Evolutionary conservation across 805 yeast species (phyloP).

Genomic region (Candida glaebosa): DNA sequence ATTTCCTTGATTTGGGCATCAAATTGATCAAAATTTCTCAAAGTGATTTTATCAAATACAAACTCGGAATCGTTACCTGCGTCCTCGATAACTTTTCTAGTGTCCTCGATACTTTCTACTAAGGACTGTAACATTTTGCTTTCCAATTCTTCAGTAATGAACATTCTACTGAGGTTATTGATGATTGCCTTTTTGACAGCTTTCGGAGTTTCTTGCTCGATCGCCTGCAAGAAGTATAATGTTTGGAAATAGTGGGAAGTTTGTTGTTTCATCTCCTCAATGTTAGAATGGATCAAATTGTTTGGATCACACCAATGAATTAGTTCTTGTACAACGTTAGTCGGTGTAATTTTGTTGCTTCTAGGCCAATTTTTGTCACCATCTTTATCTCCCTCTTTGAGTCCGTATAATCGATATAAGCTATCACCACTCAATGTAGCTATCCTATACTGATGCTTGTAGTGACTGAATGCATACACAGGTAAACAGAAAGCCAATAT

Average conservation of each 20-base stretch:
- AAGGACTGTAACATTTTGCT: conserved; percentile 29
- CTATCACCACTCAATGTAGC: conserved; percentile 65
- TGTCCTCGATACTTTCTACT: conserved; percentile 30
- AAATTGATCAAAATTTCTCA: conserved; percentile 30
- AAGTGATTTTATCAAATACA: conserved; percentile 27
- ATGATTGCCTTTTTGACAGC: conserved; percentile 52
- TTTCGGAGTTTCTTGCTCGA: conserved; percentile 50
- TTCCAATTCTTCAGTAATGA: conserved; percentile 25
- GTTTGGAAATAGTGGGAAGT: conserved; percentile 56
- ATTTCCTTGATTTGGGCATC: conserved; percentile 20
- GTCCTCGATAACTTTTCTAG: conserved; percentile 21
- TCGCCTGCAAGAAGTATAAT: conserved; percentile 48
- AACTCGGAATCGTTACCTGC: conserved; percentile 24
- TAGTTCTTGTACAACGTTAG: conserved; percentile 67
- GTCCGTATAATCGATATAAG: conserved; percentile 43
- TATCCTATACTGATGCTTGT: conserved; percentile 64
- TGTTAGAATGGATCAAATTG: conserved; percentile 49
- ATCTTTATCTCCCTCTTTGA: background rate
- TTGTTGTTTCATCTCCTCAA: conserved; percentile 39
- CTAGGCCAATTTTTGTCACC: conserved; percentile 34
- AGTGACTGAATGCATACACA: conserved; percentile 76
- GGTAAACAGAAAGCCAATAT: conserved; percentile 85
- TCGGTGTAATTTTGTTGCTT: conserved; percentile 18
- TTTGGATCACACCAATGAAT: conserved; percentile 84
- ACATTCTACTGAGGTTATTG: conserved; percentile 46